Evolutionary conservation across 1,139 yeast species (phyloP).

Genomic region (Blastobotrys arbuscula): DNA sequence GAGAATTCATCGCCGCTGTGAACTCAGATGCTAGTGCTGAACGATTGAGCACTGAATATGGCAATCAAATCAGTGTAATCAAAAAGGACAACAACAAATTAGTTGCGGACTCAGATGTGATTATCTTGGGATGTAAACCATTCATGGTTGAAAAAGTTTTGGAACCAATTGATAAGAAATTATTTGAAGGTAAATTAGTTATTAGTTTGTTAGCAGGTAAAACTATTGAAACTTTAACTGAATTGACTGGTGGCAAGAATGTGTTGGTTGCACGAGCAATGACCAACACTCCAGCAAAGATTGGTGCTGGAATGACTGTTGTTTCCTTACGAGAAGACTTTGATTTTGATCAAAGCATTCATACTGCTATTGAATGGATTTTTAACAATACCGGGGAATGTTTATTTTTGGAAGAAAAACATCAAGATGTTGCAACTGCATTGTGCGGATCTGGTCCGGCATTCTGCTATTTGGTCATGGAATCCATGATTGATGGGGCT

Average conservation of each 20-base stretch:
- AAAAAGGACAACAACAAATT: conserved; percentile 54
- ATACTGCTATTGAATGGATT: conserved; percentile 52
- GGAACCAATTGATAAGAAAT: conserved; percentile 35
- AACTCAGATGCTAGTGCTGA: conserved; percentile 48
- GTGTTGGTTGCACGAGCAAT: conserved; percentile 75
- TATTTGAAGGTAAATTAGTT: conserved; percentile 53
- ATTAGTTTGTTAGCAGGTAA: conserved; percentile 91
- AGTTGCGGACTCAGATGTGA: conserved; percentile 57
- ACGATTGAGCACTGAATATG: conserved; percentile 43
- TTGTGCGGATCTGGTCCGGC: conserved; percentile 98
- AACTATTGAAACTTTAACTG: conserved; percentile 63
- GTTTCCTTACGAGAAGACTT: conserved; percentile 40
- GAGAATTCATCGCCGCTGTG: conserved; percentile 70
- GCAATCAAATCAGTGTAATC: conserved; percentile 48
- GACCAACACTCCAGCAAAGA: conserved; percentile 95
- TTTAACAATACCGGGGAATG: conserved; percentile 50
- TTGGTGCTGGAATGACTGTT: conserved; percentile 90
- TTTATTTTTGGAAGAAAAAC: conserved; percentile 51
- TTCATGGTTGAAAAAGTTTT: conserved; percentile 62
- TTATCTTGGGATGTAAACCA: conserved; percentile 85
- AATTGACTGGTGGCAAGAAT: conserved; percentile 40
- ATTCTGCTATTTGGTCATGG: conserved; percentile 82
- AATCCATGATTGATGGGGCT: conserved; percentile 91
- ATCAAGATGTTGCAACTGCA: conserved; percentile 96
- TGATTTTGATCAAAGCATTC: conserved; percentile 44